Evolutionary conservation across 306 rosid species (phyloP), one percentile per base, ranked within the genome.

Genomic region (Cicer bijugum): DNA sequence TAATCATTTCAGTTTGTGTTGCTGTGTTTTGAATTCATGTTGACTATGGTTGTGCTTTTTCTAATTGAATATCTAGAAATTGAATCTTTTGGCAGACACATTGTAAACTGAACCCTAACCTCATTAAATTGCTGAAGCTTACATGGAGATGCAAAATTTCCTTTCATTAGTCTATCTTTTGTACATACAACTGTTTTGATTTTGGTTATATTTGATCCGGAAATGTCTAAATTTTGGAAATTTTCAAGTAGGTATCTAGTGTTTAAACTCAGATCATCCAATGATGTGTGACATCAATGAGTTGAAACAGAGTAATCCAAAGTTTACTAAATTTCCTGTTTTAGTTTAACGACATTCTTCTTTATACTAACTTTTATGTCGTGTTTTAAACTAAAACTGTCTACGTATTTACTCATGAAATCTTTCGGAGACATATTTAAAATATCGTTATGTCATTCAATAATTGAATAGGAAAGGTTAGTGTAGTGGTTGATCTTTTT

Each of bases 361-460:
- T 73, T 52, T 39, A 11, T 20, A 12, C 63, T 58, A 28, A 67
- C 28, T 57, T 0, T 3, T 60, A 9, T 60, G 51, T 68, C 1
- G 35, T 68, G 48, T 80, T 67, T 38, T 17, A n/a, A 67, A 48
- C 59, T 57, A 44, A 17, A 71, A 44, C 55, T 8, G 53, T 79
- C 33, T 16, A 45, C 5, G 46, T 66, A 66, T 59, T 42, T 58
- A 67, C 70, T 39, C 11, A 38, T 11, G 7, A 33, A 38, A 57
- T 71, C 51, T 17, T 76, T 57, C 7, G 46, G 70, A 44, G n/a
- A 35, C 39, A 6, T 15, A 12, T 50, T 60, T 52, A n/a, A 40
- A 15, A 39, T 33, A 19, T 59, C 35, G 52, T 1, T 58, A 6
- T 0, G 4, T 28, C 59, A 28, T 50, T 67, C 12, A 60, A 12